These are phyloP conservation scores for Scedosporium apiospermum DNA, from an alignment of 2,329 filamentous ascomycete genomes.

Conservation along the genomic window DNA sequence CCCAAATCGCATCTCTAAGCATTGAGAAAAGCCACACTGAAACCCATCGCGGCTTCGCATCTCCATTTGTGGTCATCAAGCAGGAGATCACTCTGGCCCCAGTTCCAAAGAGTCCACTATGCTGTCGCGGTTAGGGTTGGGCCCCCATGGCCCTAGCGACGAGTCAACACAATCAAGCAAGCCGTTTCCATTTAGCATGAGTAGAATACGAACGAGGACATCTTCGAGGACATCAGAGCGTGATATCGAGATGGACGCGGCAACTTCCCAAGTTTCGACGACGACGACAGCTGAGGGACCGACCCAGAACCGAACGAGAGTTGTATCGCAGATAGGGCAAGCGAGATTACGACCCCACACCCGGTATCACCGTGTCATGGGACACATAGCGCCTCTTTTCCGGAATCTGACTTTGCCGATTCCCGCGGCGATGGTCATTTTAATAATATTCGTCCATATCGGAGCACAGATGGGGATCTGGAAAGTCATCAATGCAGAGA, in stretches of 20 bases:
- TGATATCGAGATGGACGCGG: not conserved
- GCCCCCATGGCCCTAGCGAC: not conserved
- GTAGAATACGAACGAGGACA: not conserved
- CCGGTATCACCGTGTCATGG: not conserved
- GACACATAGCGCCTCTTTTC: not conserved
- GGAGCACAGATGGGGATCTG: not conserved
- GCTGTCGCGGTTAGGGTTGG: not conserved
- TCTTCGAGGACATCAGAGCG: not conserved
- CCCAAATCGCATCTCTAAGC: too few species aligned
- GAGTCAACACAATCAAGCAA: not conserved
- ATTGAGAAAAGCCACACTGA: too few species aligned
- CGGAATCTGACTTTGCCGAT: not conserved
- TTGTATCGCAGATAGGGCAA: not conserved
- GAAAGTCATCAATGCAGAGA: not conserved
- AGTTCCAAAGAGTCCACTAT: not conserved
- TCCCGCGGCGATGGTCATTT: not conserved
- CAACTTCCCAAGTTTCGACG: not conserved
- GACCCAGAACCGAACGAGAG: not conserved
- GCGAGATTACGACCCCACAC: not conserved
- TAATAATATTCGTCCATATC: conserved; percentile 1
- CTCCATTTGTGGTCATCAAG: too few species aligned
- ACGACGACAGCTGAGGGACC: not conserved
- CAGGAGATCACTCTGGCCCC: too few species aligned
- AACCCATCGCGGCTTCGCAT: too few species aligned
- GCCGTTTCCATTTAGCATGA: not conserved